Conservation (phyloP, 108 stramenopile species). For the Seminavis robusta region DNA sequence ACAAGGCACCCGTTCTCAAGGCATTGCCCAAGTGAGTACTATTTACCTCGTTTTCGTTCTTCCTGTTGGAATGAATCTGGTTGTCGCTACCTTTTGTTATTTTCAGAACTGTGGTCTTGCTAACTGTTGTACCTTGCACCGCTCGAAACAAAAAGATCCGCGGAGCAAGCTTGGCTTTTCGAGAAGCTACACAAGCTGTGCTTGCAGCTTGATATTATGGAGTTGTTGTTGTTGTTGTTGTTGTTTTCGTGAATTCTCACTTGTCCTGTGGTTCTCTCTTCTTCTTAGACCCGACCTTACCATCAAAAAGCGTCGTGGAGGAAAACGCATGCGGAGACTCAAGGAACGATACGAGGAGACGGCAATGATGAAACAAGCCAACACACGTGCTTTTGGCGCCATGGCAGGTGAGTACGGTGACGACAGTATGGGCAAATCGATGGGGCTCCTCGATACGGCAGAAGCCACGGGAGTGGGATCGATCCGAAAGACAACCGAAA, state of each 20-base stretch:
- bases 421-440: conserved; percentile 90
- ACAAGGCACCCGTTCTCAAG: conserved; percentile 85
- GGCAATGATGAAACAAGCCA: conserved; percentile 91
- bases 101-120: too few relatives aligned
- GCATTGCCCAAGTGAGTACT: conserved; percentile 92
- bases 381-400: conserved; percentile 79
- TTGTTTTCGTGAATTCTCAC: neutral
- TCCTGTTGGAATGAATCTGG: conserved; percentile 34
- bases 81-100: too few relatives aligned
- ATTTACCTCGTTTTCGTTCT: neutral
- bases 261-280: conserved; percentile 1
- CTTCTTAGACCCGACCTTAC: conserved; percentile 70
- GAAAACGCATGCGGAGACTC: conserved; percentile 82
- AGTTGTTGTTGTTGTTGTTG: too few relatives aligned
- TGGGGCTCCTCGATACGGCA: conserved; percentile 81
- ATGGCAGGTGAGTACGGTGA: conserved; percentile 92
- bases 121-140: too few relatives aligned
- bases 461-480: conserved; percentile 52
- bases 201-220: too few relatives aligned
- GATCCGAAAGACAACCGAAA: conserved; percentile 66
- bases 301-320: conserved; percentile 91
- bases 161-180: too few relatives aligned
- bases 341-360: conserved; percentile 96
- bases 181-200: too few relatives aligned
- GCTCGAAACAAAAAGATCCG: too few relatives aligned